Evolutionary conservation across 2,329 filamentous ascomycete genomes (phyloP).

Genomic region (Aureobasidium sp.): DNA sequence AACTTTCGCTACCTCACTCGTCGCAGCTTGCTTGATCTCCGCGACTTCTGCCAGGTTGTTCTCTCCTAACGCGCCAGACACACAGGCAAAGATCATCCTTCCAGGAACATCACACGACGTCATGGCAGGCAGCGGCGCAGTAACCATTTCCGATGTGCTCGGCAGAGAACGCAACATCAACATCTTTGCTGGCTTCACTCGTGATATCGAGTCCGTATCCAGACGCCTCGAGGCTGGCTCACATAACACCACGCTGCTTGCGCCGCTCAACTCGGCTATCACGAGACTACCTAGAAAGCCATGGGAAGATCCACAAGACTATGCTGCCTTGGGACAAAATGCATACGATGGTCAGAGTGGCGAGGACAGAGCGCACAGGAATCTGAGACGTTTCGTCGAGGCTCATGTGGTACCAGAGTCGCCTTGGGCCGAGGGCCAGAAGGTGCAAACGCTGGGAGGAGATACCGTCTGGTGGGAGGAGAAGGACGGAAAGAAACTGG

Average conservation of each 20-base stretch:
- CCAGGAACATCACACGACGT: conserved; percentile 10
- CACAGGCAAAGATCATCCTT: conserved; percentile 13
- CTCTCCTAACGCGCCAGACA: neutral
- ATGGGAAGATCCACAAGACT: conserved; percentile 73
- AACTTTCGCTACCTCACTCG: conserved; percentile 2
- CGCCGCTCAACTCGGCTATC: conserved; percentile 77
- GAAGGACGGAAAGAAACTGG: conserved; percentile 58
- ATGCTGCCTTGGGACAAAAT: conserved; percentile 56
- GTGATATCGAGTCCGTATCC: conserved; percentile 64
- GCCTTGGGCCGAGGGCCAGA: conserved; percentile 66
- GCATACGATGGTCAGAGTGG: conserved; percentile 73
- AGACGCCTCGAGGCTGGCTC: conserved; percentile 58
- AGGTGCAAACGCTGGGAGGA: conserved; percentile 60
- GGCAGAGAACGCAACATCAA: conserved; percentile 71
- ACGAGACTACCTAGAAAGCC: conserved; percentile 74
- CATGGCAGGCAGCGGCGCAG: conserved; percentile 26
- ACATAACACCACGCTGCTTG: conserved; percentile 75
- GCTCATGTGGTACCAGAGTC: conserved; percentile 69
- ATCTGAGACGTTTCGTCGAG: conserved; percentile 75
- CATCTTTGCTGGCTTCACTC: conserved; percentile 74
- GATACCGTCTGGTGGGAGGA: conserved; percentile 77
- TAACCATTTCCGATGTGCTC: conserved; percentile 79
- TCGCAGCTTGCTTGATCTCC: conserved; percentile 10
- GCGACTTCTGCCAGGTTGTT: conserved; percentile 10
- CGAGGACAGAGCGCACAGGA: conserved; percentile 66